A percentile compares a stretch with the other conserved stretches of the same genome.
Conservation (phyloP, 768 basidiomycete species). For the Auriscalpium vulgare region DNA sequence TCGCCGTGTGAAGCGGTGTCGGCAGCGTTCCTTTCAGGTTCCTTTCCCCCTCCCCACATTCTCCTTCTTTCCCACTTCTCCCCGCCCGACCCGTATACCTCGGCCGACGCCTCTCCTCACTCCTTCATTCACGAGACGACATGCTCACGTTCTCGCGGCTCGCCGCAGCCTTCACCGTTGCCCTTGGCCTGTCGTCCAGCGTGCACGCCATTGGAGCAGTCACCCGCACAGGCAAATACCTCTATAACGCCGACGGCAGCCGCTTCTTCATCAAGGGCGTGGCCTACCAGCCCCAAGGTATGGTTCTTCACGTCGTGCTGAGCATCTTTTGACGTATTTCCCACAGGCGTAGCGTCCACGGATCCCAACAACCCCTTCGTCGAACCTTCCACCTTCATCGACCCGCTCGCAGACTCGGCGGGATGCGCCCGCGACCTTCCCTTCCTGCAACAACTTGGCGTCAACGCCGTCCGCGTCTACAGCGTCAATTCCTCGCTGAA, state of each 20-base stretch:
- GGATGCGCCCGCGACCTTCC: conserved; percentile 77
- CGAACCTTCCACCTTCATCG: conserved; percentile 69
- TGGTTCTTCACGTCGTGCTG: conserved; percentile 1
- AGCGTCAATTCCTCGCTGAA: conserved; percentile 76
- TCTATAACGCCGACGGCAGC: conserved; percentile 66
- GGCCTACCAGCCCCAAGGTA: conserved; percentile 80
- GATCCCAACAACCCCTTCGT: conserved; percentile 33
- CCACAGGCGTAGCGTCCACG: background rate
- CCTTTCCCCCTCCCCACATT: too few relatives aligned
- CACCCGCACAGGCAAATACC: conserved; percentile 66
- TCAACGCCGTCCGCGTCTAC: conserved; percentile 83
- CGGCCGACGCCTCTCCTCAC: background rate
- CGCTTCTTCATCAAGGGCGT: conserved; percentile 87
- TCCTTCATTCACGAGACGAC: background rate
- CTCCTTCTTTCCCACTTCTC: background rate
- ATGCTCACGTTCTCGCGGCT: conserved; percentile 23
- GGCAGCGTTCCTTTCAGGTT: too few relatives aligned
- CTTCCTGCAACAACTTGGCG: conserved; percentile 61
- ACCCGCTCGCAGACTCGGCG: conserved; percentile 61
- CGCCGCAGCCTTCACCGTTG: conserved; percentile 26
- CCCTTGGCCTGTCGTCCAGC: conserved; percentile 34
- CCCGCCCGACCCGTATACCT: background rate
- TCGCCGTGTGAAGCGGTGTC: too few relatives aligned
- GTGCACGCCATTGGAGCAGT: conserved; percentile 65
- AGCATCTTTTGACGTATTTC: background rate